phyloP scores from a whole-genome alignment of 257 asterid genomes.

The Verbena officinalis region DNA sequence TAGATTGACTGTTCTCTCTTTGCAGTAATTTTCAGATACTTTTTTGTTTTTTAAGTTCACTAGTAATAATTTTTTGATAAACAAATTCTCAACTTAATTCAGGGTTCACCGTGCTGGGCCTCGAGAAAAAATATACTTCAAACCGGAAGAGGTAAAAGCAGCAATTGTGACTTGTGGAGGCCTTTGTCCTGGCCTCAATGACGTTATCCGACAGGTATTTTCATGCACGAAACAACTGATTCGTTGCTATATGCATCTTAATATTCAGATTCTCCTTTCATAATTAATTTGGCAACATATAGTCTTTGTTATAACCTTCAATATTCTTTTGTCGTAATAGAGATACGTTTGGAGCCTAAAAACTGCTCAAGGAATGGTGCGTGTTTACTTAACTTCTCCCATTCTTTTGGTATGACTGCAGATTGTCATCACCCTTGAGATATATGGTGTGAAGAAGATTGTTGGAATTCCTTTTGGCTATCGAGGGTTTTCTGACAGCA shows the following conservation, averaged over 20 bases:
- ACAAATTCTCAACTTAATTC: slow-evolving; percentile 25
- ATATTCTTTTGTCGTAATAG: background rate
- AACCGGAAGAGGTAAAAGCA: slow-evolving; percentile 90
- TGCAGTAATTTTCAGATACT: background rate
- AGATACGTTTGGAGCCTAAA: slow-evolving; percentile 4
- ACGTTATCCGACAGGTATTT: slow-evolving; percentile 85
- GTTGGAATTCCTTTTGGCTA: slow-evolving; percentile 94
- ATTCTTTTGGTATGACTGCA: slow-evolving; percentile 41
- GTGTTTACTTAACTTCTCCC: slow-evolving; percentile 14
- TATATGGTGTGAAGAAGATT: slow-evolving; percentile 83
- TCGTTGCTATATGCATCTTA: slow-evolving; percentile 11
- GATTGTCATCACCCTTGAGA: slow-evolving; percentile 90
- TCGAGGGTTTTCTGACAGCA: slow-evolving; percentile 82
- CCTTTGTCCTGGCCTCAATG: slow-evolving; percentile 96
- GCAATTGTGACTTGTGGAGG: slow-evolving; percentile 97
- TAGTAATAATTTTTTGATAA: background rate
- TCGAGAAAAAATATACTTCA: slow-evolving; percentile 78
- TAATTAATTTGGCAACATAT: background rate
- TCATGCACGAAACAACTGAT: slow-evolving; percentile 6
- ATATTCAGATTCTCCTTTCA: background rate
- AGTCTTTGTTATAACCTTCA: slow-evolving; percentile 17
- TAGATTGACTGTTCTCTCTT: background rate
- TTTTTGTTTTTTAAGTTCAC: slow-evolving; percentile 12
- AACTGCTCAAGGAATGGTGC: slow-evolving; percentile 12
- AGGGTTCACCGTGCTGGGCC: slow-evolving; percentile 99